phyloP scores from a whole-genome alignment of 768 basidiomycete genomes.

The Mrakia gelida region DNA sequence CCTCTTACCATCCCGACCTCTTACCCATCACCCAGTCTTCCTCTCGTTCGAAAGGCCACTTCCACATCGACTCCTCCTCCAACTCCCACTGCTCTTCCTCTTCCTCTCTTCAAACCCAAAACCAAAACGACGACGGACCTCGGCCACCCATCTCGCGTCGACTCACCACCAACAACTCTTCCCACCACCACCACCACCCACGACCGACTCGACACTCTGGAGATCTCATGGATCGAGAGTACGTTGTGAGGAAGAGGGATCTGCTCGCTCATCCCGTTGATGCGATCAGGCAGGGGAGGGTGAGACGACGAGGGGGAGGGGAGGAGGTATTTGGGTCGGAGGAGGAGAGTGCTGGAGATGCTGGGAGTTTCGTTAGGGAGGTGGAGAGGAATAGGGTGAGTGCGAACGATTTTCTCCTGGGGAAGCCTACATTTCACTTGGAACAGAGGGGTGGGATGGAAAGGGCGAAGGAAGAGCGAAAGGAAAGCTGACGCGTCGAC shows the following conservation, averaged over 20 bases:
- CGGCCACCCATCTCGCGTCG: background rate
- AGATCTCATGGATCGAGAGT: background rate
- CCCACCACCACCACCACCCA: background rate
- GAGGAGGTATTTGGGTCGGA: background rate
- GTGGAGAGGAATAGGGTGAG: background rate
- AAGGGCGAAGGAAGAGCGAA: too few relatives aligned
- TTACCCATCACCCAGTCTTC: background rate
- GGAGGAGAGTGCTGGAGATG: background rate
- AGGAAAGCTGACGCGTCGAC: too few relatives aligned
- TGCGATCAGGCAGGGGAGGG: background rate
- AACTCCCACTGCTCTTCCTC: background rate
- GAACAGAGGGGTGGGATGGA: too few relatives aligned
- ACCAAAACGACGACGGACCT: too few relatives aligned
- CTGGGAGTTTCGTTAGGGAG: background rate
- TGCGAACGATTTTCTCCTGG: too few relatives aligned
- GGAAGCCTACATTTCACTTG: too few relatives aligned
- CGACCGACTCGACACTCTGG: background rate
- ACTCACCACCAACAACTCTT: too few relatives aligned
- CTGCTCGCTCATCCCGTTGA: background rate
- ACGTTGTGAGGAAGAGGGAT: background rate
- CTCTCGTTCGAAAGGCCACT: background rate
- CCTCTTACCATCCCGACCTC: background rate
- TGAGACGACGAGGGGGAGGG: background rate
- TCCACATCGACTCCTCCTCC: slow-evolving; percentile 2
- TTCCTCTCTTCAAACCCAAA: background rate